phyloP scores from a whole-genome alignment of 805 yeast genomes.

The Zygoascus biomembranicola region DNA sequence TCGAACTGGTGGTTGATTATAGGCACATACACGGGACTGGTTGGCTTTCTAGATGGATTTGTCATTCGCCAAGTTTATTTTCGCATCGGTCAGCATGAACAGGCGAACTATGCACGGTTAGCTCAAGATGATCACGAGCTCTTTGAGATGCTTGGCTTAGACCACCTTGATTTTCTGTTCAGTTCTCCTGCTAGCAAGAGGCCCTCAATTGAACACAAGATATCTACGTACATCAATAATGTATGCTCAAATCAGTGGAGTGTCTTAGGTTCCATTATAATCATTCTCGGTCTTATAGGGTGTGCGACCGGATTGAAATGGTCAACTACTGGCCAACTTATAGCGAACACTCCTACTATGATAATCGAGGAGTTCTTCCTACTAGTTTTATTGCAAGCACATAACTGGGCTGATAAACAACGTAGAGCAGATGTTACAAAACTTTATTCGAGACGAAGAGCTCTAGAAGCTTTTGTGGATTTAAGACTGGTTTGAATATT shows the following conservation, averaged over 20 bases:
- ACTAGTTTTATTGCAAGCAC: constrained; percentile 33
- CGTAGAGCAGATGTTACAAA: not conserved
- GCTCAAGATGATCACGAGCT: constrained; percentile 29
- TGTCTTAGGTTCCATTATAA: constrained; percentile 24
- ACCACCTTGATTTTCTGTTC: not conserved
- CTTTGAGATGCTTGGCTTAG: constrained; percentile 18
- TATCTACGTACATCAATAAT: constrained; percentile 22
- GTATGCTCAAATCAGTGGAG: constrained; percentile 30
- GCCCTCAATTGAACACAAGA: constrained; percentile 2
- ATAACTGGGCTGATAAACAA: constrained; percentile 20
- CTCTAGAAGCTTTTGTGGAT: not conserved
- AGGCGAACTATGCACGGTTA: constrained; percentile 21
- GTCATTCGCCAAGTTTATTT: constrained; percentile 33
- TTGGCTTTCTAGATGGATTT: constrained; percentile 38
- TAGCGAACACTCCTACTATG: constrained; percentile 37
- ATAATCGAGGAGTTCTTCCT: constrained; percentile 37
- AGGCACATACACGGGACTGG: constrained; percentile 39
- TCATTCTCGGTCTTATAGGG: constrained; percentile 27
- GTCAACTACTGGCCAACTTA: constrained; percentile 35
- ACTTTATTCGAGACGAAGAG: not conserved
- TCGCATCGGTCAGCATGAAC: constrained; percentile 13
- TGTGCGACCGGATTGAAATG: constrained; percentile 31
- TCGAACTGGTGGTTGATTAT: constrained; percentile 40
- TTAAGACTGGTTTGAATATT: too few relatives aligned
- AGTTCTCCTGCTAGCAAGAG: not conserved